A percentile compares a stretch with the other conserved stretches of the same genome.
phyloP scores from a whole-genome alignment of 768 basidiomycete genomes.

The Boletus subcaerulescens region DNA sequence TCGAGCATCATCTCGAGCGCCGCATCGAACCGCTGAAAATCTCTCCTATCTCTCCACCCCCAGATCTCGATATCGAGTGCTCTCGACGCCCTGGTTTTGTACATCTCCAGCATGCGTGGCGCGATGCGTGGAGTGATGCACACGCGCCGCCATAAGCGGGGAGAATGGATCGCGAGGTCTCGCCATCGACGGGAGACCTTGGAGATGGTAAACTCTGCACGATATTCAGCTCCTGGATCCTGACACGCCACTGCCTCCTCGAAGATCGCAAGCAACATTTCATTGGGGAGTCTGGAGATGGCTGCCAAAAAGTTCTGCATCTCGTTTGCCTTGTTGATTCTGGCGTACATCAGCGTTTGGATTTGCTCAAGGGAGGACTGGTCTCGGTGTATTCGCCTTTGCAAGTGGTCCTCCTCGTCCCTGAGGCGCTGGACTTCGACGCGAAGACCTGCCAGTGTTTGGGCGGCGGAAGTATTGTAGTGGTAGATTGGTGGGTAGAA shows the following conservation, averaged over 20 bases:
- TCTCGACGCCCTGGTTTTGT: slow-evolving; percentile 24
- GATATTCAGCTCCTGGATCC: slow-evolving; percentile 15
- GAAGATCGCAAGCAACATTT: slow-evolving; percentile 30
- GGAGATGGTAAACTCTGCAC: slow-evolving; percentile 26
- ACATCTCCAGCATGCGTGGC: slow-evolving; percentile 21
- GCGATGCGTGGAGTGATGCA: slow-evolving; percentile 22
- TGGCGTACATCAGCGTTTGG: slow-evolving; percentile 13
- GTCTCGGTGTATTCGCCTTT: slow-evolving; percentile 14
- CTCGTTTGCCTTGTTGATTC: slow-evolving; percentile 27
- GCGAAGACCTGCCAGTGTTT: slow-evolving; percentile 18
- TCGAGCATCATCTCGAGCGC: slow-evolving; percentile 26
- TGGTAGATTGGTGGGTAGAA: slow-evolving; percentile 15
- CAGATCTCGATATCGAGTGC: slow-evolving; percentile 27
- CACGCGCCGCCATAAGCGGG: slow-evolving; percentile 30
- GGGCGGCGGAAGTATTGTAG: slow-evolving; percentile 15
- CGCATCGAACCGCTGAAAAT: slow-evolving; percentile 30
- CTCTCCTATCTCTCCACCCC: slow-evolving; percentile 31
- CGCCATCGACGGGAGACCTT: slow-evolving; percentile 34
- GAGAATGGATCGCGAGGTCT: slow-evolving; percentile 27
- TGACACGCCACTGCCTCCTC: slow-evolving; percentile 30
- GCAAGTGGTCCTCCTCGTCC: slow-evolving; percentile 11
- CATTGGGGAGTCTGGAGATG: slow-evolving; percentile 30
- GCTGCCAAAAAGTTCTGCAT: slow-evolving; percentile 30
- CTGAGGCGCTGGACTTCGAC: slow-evolving; percentile 17
- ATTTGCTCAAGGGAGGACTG: slow-evolving; percentile 15